Evolutionary conservation across 129 eudicot genomes (phyloP), one percentile per base, ranked within the genome.

Genomic region (Erigeron canadensis): DNA sequence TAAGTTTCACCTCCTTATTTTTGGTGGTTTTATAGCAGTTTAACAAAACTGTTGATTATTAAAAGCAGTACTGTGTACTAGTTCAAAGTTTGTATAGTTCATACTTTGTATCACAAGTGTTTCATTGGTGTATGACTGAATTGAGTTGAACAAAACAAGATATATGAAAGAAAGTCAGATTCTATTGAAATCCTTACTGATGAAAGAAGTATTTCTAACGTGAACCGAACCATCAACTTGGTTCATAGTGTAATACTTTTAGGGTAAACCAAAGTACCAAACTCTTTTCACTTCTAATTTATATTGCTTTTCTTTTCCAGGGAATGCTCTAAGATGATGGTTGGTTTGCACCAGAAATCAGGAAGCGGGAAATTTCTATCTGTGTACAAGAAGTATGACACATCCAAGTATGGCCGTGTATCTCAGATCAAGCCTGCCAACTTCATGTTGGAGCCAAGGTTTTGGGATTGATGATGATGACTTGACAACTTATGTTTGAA

Each of bases 251-350:
- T 23, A 23, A 23, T 2, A 23, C 2, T 23, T 23, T 1, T 1
- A 1, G 34, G 34, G 34, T 23, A 23, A 28, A 28, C 34, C 34
- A 28, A 28, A 28, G 34, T 28, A n/a, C 23, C 58, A 2, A 17
- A 17, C 18, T 7, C 21, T 50, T 48, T 48, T 48, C n/a, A 50
- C 56, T 5, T 48, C 18, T 15, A 15, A 19, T 50, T 7, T 50
- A 50, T 11, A 38, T 53, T 69, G 39, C 61, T 10, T 5, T 10
- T 63, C 8, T 65, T 41, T 10, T 75, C 42, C 66, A 92, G 98
- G 83, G 95, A 86, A 79, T 91, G 98, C 73, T 73, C 98, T 7
- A 86, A 74, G 76, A 74, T 81, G 71, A 91, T 91, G 89, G 96
- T 88, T 40, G 61, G 39, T 46, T 80, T 80, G 67, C 98, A 88